A percentile compares a stretch with the other conserved stretches of the same genome.
Evolutionary conservation across 2,329 filamentous ascomycete species (phyloP).

Genomic region (Paramyrothecium roridum): DNA sequence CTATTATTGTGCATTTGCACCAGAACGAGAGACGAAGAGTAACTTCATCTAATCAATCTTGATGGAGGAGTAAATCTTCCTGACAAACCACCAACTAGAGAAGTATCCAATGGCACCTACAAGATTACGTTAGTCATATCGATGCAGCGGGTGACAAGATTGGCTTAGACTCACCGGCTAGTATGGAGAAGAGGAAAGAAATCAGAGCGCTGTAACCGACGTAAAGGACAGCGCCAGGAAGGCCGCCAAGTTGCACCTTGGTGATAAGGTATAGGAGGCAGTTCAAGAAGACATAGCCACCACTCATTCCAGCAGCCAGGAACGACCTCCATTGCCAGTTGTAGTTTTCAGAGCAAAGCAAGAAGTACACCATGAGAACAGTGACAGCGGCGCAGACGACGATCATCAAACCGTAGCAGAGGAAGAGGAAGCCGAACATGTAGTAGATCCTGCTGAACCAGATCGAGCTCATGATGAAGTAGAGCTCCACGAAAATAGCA

Average conservation of each 20-base stretch:
- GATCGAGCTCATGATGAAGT: conserved; percentile 99
- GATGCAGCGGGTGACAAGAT: too few species aligned
- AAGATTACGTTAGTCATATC: conserved; percentile 13
- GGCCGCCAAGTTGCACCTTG: conserved; percentile 78
- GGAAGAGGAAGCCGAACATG: conserved; percentile 99
- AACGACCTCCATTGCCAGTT: conserved; percentile 99
- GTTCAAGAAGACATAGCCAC: conserved; percentile 88
- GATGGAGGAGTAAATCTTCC: conserved; percentile 94
- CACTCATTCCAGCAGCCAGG: conserved; percentile 84
- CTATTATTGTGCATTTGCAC: conserved; percentile 6
- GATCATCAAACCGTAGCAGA: conserved; percentile 97
- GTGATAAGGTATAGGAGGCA: conserved; percentile 88
- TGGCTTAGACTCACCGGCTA: conserved; percentile 70
- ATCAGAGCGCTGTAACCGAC: conserved; percentile 89
- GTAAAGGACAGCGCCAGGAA: conserved; percentile 87
- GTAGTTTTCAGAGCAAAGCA: conserved; percentile 95
- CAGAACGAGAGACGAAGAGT: conserved; percentile 4
- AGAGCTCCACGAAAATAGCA: conserved; percentile 96
- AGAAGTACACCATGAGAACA: conserved; percentile 91
- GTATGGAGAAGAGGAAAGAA: conserved; percentile 86
- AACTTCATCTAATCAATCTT: conserved; percentile 73
- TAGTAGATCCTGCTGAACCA: conserved; percentile 99
- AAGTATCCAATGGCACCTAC: conserved; percentile 93
- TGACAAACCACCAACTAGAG: conserved; percentile 89
- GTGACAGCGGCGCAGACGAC: conserved; percentile 91